phyloP scores from a whole-genome alignment of 2,329 filamentous ascomycete species.

The Neonectria faginata region DNA sequence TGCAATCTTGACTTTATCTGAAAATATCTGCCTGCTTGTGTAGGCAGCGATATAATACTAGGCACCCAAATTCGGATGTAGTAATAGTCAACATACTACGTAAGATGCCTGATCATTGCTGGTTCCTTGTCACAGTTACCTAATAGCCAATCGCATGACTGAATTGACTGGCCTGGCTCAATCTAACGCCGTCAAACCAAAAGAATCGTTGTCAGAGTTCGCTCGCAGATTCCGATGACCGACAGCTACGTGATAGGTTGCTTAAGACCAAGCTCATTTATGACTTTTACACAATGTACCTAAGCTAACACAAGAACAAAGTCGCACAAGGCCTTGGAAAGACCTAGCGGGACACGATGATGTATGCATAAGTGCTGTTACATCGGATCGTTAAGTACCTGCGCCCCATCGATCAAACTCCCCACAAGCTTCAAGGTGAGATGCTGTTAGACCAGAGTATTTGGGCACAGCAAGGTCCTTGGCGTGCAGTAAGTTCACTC shows the following conservation, averaged over 20 bases:
- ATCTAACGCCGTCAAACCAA: not conserved
- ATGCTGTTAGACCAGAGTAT: not conserved
- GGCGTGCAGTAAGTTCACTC: not conserved
- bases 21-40: not conserved
- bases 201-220: not conserved
- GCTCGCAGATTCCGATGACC: not conserved
- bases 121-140: not conserved
- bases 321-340: not conserved
- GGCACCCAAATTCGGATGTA: not conserved
- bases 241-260: not conserved
- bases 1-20: not conserved
- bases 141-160: not conserved
- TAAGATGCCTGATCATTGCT: not conserved
- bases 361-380: not conserved
- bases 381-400: not conserved
- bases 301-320: not conserved
- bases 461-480: not conserved
- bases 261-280: not conserved
- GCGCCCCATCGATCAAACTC: not conserved
- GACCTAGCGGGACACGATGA: not conserved
- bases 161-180: not conserved
- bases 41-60: not conserved
- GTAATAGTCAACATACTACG: too few relatives aligned
- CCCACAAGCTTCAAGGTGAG: not conserved
- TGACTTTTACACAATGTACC: not conserved